Evolutionary conservation across 352 stramenopile genomes (phyloP), one percentile per base, ranked within the genome.

Genomic region (Elongisporangium prolatum): DNA sequence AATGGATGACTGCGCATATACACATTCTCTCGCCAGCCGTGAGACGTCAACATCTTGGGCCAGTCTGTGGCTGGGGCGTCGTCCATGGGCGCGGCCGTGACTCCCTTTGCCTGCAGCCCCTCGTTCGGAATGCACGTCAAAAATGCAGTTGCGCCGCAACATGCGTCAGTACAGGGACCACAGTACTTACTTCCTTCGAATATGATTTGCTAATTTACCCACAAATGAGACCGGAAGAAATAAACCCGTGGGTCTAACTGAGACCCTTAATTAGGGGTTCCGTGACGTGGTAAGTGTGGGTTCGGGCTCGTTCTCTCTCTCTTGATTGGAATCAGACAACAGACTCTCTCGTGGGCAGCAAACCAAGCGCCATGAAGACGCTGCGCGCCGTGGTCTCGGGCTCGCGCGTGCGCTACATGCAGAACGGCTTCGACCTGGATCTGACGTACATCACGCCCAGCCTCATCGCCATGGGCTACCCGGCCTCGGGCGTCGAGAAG

Each of bases 401-500:
- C 68, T 89, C 85, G 54, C 85, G 85, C 54, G 77, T 91, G 68
- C 82, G 85, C 53, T 92, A 89, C 77, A 88, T 77, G 64, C 76
- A 92, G 60, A 80, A 93, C 58, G 85, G 85, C 1, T 92, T 77
- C 67, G 81, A 95, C 66, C 68, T 95, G 28, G 85, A 95, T 68
- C 69, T 95, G 50, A 95, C 85, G 34, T 93, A 93, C 68, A 93
- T 95, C 71, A 86, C 79, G n/a, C 70, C 69, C 22, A 75, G 74
- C 34, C 74, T 95, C 56, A 75, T 95, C 44, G 85, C 85, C 57
- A 93, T 94, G 83, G 83, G 80, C 0, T 94, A 93, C 62, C 85
- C 85, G 14, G 85, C 85, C 25, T 77, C 77, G 24, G 83, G 83
- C 68, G 72, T 94, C 48, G 85, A 94, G 69, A 91, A 93, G 49